A percentile compares a stretch with the other conserved stretches of the same genome.
Conservation (phyloP, 2,329 filamentous ascomycete genomes). For the Paraphoma sp. region DNA sequence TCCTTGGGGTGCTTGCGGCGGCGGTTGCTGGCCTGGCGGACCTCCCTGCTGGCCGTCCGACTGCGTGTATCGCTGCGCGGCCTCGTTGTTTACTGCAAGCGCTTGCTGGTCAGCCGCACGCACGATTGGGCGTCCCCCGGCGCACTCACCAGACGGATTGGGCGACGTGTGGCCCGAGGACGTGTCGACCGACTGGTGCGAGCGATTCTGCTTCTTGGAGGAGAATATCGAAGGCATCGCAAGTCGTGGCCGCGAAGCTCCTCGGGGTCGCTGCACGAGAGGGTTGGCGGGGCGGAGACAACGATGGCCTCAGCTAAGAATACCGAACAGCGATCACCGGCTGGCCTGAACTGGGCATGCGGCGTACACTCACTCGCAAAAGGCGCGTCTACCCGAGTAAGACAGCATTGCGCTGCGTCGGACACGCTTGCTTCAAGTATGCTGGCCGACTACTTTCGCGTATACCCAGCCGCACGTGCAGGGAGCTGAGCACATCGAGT, state of each 20-base stretch:
- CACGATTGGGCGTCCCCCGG: constrained; percentile 29
- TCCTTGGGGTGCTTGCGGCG: constrained; percentile 19
- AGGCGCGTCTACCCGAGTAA: constrained; percentile 22
- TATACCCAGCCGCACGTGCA: constrained; percentile 40
- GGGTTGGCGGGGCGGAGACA: constrained; percentile 23
- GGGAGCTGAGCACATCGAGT: constrained; percentile 31
- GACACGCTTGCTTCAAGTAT: constrained; percentile 25
- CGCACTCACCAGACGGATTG: constrained; percentile 42
- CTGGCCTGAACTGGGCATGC: constrained; percentile 13
- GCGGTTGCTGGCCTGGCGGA: constrained; percentile 23
- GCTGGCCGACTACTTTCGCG: constrained; percentile 24
- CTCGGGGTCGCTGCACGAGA: constrained; percentile 24
- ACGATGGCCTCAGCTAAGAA: constrained; percentile 42
- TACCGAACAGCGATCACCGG: constrained; percentile 30
- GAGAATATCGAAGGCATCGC: constrained; percentile 48
- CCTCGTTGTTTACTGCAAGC: constrained; percentile 44
- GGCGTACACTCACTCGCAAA: constrained; percentile 22
- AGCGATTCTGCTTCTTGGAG: constrained; percentile 44
- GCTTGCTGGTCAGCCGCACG: constrained; percentile 43
- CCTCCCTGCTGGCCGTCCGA: constrained; percentile 29
- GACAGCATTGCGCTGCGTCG: constrained; percentile 26
- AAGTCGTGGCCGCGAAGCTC: constrained; percentile 30
- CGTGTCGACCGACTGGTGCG: constrained; percentile 46
- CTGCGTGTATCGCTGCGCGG: constrained; percentile 32
- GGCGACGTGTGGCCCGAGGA: constrained; percentile 44